phyloP scores from a whole-genome alignment of 164 flowering plant genomes.

The Magnolia kwangsiensis region DNA sequence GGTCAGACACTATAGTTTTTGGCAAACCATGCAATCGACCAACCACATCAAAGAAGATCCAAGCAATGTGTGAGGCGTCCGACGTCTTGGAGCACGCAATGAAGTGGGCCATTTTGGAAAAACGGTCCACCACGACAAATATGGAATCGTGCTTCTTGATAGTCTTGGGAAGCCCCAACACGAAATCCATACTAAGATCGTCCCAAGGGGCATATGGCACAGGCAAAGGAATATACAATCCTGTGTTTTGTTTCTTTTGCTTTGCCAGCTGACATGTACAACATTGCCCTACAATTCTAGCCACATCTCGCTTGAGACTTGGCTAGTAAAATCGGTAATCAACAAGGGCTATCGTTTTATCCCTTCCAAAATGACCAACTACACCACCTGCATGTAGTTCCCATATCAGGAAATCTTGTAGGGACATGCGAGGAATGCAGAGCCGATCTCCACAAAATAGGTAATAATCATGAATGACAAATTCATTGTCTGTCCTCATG shows the following conservation, averaged over 20 bases:
- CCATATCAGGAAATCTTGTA: too few species aligned
- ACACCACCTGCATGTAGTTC: too few species aligned
- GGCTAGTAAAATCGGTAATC: too few species aligned
- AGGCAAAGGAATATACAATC: not conserved
- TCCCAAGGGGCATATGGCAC: not conserved
- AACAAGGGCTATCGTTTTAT: too few species aligned
- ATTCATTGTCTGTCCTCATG: not conserved
- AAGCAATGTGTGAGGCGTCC: not conserved
- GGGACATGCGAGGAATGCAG: not conserved
- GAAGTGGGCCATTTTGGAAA: constrained; percentile 1
- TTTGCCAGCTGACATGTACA: not conserved
- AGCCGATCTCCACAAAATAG: not conserved
- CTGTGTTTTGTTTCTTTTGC: not conserved
- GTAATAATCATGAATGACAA: not conserved
- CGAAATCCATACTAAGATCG: not conserved
- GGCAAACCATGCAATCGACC: constrained; percentile 1
- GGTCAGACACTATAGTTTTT: not conserved
- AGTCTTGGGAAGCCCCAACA: not conserved
- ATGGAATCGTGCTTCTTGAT: not conserved
- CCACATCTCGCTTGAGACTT: too few species aligned
- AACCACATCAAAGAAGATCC: not conserved
- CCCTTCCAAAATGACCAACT: too few species aligned
- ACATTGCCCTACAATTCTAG: too few species aligned
- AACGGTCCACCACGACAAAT: not conserved
- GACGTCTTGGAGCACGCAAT: not conserved